phyloP scores from a whole-genome alignment of 73 alveolate genomes.

The Paramecium tetraurelia region DNA sequence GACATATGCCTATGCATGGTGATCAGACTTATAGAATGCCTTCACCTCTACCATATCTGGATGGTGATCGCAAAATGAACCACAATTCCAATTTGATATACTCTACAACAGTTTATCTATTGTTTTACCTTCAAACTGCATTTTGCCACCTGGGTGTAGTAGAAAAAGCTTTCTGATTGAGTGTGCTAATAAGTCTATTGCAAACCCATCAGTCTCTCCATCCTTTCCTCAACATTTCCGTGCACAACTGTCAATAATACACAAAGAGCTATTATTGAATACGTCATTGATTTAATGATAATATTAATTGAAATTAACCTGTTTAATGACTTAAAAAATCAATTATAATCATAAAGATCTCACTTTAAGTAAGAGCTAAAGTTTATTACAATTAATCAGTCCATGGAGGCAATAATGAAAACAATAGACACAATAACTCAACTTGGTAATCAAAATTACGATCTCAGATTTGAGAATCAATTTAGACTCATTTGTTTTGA shows the following conservation, averaged over 20 bases:
- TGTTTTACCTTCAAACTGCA: neutral
- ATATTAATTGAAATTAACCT: neutral
- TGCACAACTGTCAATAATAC: neutral
- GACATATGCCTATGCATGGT: slow-evolving; percentile 28
- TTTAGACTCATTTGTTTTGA: no score
- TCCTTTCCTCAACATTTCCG: neutral
- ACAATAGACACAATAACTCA: no score
- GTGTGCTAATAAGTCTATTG: neutral
- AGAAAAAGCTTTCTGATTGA: neutral
- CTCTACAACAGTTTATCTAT: neutral
- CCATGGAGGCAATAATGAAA: no score
- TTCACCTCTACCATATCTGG: slow-evolving; percentile 56
- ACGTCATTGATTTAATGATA: neutral
- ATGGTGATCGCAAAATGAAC: slow-evolving; percentile 25
- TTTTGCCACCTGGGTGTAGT: neutral
- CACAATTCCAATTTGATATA: slow-evolving; percentile 54
- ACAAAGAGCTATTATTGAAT: neutral
- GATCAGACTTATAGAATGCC: slow-evolving; percentile 56
- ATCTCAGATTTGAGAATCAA: no score
- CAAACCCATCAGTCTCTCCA: neutral
- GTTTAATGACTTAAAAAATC: neutral
- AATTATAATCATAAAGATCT: neutral
- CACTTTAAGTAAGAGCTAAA: neutral
- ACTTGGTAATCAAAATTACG: no score
- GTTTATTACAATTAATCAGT: neutral